Evolutionary conservation across 495 filamentous ascomycete species (phyloP), one percentile per base, ranked within the genome.

Genomic region (Tetracladium setigerum): DNA sequence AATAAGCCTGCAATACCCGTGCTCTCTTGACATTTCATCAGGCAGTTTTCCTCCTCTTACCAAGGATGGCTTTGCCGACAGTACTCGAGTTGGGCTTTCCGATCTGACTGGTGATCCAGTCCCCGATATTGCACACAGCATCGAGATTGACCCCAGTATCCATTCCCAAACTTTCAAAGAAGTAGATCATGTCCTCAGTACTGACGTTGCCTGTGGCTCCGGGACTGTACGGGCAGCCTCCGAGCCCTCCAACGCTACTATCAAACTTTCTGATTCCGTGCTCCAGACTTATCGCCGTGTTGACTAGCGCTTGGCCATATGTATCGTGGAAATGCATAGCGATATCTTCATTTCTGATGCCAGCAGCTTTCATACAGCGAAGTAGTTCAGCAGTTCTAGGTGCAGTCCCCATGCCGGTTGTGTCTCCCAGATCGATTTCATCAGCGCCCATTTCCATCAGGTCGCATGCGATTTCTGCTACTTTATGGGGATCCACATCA

Each of bases 311-410:
- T 67, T 92, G 86, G 9, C 90, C 94, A 64, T 94, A 99, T 4
- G 94, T 99, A 57, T 98, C 89, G 53, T 97, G 92, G 60, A 96
- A 96, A 58, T 98, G 92, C 63, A 95, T 79, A 1, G 91, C 90
- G 1, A 98, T 55, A 56, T 94, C 89, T 54, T 85, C 82, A 31
- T 75, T 83, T 36, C 81, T 72, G 38, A 97, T 81, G 0, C 89
- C 87, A 4, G 88, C 86, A 4, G 81, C 79, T 17, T 73, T 70
- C 58, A 95, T 71, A 15, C 86, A 79, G 44, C 73, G 69, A 47
- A 94, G 65, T 34, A 94, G 71, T 57, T 81, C 76, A 56, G 76
- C 71, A 0, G 86, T 92, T 17, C 83, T 73, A 1, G 89, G 87
- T 16, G 83, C 87, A 0, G 92, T 97, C 5, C 94, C 92, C 86